phyloP scores from a whole-genome alignment of 1,284 basidiomycete species.

The Hymenochaete sp. region DNA sequence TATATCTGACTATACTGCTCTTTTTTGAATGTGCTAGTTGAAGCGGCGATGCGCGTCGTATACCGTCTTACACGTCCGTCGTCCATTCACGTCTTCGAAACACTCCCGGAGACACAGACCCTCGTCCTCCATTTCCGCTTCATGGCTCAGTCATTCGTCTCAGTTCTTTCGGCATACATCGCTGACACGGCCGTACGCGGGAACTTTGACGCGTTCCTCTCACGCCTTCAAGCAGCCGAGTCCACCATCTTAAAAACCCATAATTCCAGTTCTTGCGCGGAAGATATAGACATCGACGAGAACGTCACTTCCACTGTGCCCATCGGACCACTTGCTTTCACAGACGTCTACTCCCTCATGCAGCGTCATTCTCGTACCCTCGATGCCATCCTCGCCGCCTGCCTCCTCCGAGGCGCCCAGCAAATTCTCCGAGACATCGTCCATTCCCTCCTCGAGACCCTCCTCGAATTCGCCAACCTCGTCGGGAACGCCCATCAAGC shows the following conservation, averaged over 20 bases:
- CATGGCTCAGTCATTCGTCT: slow-evolving; percentile 60
- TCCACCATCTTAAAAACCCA: slow-evolving; percentile 6
- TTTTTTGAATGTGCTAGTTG: slow-evolving; percentile 40
- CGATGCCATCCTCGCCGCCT: slow-evolving; percentile 70
- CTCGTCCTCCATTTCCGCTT: slow-evolving; percentile 64
- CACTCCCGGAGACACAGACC: slow-evolving; percentile 42
- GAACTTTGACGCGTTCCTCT: slow-evolving; percentile 64
- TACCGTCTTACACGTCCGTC: slow-evolving; percentile 50
- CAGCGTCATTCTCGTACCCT: slow-evolving; percentile 61
- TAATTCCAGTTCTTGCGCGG: slow-evolving; percentile 27
- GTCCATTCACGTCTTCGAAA: slow-evolving; percentile 47
- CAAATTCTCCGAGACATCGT: slow-evolving; percentile 59
- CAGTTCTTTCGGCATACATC: slow-evolving; percentile 56
- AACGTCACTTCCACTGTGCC: slow-evolving; percentile 18
- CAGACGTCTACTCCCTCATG: slow-evolving; percentile 71
- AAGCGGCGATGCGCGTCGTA: slow-evolving; percentile 58
- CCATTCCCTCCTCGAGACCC: slow-evolving; percentile 52
- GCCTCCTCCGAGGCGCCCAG: slow-evolving; percentile 68
- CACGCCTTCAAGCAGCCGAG: slow-evolving; percentile 24
- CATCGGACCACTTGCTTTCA: slow-evolving; percentile 32
- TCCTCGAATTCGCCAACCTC: slow-evolving; percentile 64
- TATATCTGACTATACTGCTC: too few species aligned
- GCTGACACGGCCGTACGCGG: slow-evolving; percentile 70
- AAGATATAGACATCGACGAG: slow-evolving; percentile 17
- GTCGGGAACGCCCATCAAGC: slow-evolving; percentile 52